These are phyloP conservation scores for Suillus lakei DNA, from an alignment of 768 basidiomycete species.

Conservation along the genomic window DNA sequence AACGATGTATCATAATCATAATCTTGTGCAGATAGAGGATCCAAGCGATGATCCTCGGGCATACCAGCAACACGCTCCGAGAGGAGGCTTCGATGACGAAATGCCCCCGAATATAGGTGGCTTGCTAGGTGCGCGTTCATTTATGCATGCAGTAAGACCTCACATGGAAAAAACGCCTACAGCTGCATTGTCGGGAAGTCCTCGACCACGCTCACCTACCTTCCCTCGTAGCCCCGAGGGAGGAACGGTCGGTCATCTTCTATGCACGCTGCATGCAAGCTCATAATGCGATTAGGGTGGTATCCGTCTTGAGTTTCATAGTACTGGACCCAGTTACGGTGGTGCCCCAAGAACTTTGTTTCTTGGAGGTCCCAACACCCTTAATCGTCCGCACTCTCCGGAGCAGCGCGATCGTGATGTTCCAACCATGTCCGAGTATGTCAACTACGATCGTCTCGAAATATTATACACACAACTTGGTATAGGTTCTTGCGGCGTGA, in stretches of 20 bases:
- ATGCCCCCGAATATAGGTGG: constrained; percentile 25
- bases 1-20: constrained; percentile 11
- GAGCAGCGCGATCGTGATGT: constrained; percentile 32
- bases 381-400: constrained; percentile 22
- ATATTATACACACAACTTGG: constrained; percentile 4
- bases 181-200: constrained; percentile 2
- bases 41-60: constrained; percentile 75
- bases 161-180: neutral
- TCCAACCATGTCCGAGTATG: constrained; percentile 60
- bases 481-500: constrained; percentile 42
- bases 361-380: constrained; percentile 39
- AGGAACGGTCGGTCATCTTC: constrained; percentile 17
- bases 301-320: constrained; percentile 42
- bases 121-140: constrained; percentile 5
- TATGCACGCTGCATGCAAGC: neutral
- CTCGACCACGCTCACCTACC: constrained; percentile 22
- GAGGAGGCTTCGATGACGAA: constrained; percentile 29
- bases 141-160: neutral
- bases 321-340: constrained; percentile 22
- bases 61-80: constrained; percentile 49
- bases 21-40: constrained; percentile 66
- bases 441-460: constrained; percentile 9
- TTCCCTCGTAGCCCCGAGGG: constrained; percentile 20
- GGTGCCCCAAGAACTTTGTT: constrained; percentile 39
- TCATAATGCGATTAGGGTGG: constrained; percentile 25